Conservation (phyloP, 2,329 filamentous ascomycete species). For the Alternaria postmessia region DNA sequence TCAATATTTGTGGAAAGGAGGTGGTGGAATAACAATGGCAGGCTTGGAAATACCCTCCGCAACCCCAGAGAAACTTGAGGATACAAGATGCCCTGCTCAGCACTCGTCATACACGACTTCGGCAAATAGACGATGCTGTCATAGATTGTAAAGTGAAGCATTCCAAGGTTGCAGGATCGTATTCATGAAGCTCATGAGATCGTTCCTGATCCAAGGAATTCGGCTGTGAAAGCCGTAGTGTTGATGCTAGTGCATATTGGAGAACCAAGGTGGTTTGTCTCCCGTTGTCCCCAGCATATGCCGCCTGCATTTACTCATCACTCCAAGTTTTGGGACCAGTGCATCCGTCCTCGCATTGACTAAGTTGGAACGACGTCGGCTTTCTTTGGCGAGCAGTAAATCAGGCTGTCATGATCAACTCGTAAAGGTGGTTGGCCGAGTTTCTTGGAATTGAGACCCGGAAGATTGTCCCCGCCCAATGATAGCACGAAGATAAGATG, state of each 20-base stretch:
- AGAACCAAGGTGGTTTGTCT: slow-evolving; percentile 1
- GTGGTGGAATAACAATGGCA: neutral
- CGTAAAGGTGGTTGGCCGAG: slow-evolving; percentile 5
- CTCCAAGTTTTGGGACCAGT: neutral
- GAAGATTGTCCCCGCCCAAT: slow-evolving; percentile 2
- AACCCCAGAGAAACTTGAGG: neutral
- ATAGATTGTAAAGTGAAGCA: neutral
- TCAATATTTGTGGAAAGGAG: neutral
- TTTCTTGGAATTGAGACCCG: neutral
- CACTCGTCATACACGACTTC: neutral
- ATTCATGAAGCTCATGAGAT: neutral
- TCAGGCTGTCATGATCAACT: slow-evolving; percentile 1
- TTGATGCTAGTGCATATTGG: neutral
- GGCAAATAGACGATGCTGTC: neutral
- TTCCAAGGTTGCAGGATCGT: neutral
- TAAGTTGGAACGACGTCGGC: neutral
- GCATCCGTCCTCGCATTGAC: neutral
- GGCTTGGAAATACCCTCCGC: neutral
- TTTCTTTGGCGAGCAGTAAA: slow-evolving; percentile 6
- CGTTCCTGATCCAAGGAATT: neutral
- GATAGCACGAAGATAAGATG: neutral
- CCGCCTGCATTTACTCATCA: neutral
- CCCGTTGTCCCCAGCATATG: neutral
- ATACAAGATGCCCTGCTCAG: neutral
- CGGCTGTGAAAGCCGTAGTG: neutral